Evolutionary conservation across 2,329 filamentous ascomycete genomes (phyloP).

Genomic region (Cladophialophora psammophila): DNA sequence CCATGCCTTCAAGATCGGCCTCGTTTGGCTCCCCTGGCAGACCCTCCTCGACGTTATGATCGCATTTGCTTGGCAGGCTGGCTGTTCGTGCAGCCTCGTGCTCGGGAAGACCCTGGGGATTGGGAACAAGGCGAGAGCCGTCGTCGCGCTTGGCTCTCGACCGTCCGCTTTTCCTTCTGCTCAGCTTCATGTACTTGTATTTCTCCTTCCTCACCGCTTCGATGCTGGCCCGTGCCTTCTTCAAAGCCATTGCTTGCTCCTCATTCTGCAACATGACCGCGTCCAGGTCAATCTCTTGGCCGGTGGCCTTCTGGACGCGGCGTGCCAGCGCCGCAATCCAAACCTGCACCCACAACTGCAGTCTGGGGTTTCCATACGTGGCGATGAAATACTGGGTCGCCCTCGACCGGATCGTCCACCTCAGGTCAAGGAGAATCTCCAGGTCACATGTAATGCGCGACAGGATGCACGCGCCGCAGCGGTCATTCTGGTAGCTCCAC

Average conservation of each 20-base stretch:
- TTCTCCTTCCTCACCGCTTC: slow-evolving; percentile 19
- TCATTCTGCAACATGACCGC: slow-evolving; percentile 22
- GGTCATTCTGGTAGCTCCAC: slow-evolving; percentile 44
- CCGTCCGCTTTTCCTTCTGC: slow-evolving; percentile 2
- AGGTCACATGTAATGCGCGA: slow-evolving; percentile 43
- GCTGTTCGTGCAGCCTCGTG: background rate
- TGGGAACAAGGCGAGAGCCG: background rate
- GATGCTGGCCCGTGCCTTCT: slow-evolving; percentile 25
- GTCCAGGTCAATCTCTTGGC: slow-evolving; percentile 24
- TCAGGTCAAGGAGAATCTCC: slow-evolving; percentile 44
- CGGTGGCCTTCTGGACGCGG: slow-evolving; percentile 10
- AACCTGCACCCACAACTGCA: slow-evolving; percentile 30
- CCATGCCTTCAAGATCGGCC: slow-evolving; percentile 17
- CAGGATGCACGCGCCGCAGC: slow-evolving; percentile 51
- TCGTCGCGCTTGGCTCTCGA: background rate
- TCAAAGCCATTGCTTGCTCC: slow-evolving; percentile 18
- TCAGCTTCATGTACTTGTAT: slow-evolving; percentile 10
- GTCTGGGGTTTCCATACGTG: slow-evolving; percentile 28
- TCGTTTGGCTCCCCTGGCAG: slow-evolving; percentile 6
- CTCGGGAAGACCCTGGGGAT: background rate
- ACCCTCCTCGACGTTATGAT: background rate
- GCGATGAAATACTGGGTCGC: slow-evolving; percentile 25
- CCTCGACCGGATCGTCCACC: slow-evolving; percentile 34
- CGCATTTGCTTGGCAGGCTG: background rate
- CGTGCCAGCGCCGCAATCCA: slow-evolving; percentile 28